phyloP scores from a whole-genome alignment of 768 basidiomycete species.

The Exidia glandulosa region DNA sequence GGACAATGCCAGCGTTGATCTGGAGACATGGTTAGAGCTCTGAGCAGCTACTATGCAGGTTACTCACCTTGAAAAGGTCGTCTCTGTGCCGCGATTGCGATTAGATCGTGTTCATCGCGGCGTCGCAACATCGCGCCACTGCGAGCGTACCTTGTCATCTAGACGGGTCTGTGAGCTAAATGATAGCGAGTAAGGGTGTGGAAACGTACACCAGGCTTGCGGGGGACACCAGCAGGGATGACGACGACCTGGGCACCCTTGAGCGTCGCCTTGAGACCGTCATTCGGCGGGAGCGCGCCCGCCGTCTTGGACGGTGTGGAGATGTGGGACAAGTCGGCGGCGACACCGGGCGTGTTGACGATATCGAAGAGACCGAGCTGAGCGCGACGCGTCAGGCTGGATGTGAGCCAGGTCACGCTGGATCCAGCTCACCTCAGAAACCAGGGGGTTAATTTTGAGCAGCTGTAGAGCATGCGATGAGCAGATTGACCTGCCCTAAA shows the following conservation, averaged over 20 bases:
- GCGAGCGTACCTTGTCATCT: slow-evolving; percentile 40
- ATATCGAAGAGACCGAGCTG: slow-evolving; percentile 91
- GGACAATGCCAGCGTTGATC: slow-evolving; percentile 98
- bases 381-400: background rate
- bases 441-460: slow-evolving; percentile 71
- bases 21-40: slow-evolving; percentile 17
- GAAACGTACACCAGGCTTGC: slow-evolving; percentile 78
- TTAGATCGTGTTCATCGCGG: background rate
- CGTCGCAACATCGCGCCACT: background rate
- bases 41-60: background rate
- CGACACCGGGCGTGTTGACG: slow-evolving; percentile 94
- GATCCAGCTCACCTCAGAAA: slow-evolving; percentile 52
- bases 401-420: background rate
- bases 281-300: slow-evolving; percentile 65
- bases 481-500: background rate
- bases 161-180: background rate
- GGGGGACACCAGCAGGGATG: slow-evolving; percentile 92
- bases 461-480: slow-evolving; percentile 21
- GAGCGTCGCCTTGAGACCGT: slow-evolving; percentile 73
- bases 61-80: slow-evolving; percentile 82
- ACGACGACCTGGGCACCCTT: slow-evolving; percentile 82
- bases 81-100: slow-evolving; percentile 40
- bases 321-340: slow-evolving; percentile 90
- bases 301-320: slow-evolving; percentile 75
- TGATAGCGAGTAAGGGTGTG: background rate